Evolutionary conservation across 495 filamentous ascomycete species (phyloP).

Genomic region (Penicillium atrosanguineum): DNA sequence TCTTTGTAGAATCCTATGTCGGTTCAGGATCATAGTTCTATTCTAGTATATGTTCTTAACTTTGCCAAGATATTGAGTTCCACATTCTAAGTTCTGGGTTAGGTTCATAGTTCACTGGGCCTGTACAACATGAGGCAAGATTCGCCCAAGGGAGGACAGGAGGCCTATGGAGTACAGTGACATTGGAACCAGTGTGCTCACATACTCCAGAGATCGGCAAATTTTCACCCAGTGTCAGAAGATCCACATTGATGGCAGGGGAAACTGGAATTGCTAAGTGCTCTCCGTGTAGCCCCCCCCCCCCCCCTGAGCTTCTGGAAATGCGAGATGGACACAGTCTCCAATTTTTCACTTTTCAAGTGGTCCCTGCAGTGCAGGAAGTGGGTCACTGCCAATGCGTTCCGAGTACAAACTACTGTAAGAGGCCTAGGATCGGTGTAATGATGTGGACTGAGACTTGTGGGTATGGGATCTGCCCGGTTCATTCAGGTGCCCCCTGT

Average conservation of each 20-base stretch:
- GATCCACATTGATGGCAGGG: slow-evolving; percentile 9
- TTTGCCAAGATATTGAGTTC: too few relatives aligned
- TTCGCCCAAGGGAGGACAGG: not conserved
- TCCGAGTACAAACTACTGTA: slow-evolving; percentile 17
- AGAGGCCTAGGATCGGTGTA: slow-evolving; percentile 17
- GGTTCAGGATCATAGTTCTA: not conserved
- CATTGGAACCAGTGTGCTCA: slow-evolving; percentile 5
- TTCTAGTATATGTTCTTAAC: not conserved
- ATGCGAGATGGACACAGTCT: slow-evolving; percentile 8
- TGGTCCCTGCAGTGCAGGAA: slow-evolving; percentile 25
- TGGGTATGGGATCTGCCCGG: slow-evolving; percentile 18
- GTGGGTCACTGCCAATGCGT: slow-evolving; percentile 26
- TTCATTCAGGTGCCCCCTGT: slow-evolving; percentile 9
- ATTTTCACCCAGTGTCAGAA: slow-evolving; percentile 16
- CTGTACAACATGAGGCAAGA: not conserved
- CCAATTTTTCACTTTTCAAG: slow-evolving; percentile 11
- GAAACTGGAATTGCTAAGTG: not conserved
- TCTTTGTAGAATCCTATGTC: not conserved
- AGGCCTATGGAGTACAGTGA: not conserved
- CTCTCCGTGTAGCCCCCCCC: not conserved
- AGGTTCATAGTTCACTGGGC: too few relatives aligned
- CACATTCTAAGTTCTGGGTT: too few relatives aligned
- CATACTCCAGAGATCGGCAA: slow-evolving; percentile 27
- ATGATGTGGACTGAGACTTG: slow-evolving; percentile 12
- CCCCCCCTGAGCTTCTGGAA: slow-evolving; percentile 26